Conservation (phyloP, 192 early-diverging fungal species). For the Coemansia sp. region DNA sequence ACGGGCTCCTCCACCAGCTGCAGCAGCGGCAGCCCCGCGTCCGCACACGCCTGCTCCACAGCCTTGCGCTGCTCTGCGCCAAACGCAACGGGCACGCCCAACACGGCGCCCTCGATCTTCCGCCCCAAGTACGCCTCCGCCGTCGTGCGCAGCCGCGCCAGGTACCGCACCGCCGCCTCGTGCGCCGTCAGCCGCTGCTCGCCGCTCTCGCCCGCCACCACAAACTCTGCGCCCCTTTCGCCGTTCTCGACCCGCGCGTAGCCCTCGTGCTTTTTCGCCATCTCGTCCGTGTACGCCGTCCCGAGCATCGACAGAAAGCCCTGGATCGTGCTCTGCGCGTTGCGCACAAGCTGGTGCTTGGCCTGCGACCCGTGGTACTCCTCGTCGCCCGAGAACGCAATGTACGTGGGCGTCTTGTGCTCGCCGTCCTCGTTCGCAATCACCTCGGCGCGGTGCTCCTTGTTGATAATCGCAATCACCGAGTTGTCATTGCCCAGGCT, state of each 20-base stretch:
- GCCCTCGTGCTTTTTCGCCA: conserved; percentile 40
- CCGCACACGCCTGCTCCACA: conserved; percentile 62
- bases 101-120: conserved; percentile 74
- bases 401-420: conserved; percentile 89
- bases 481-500: conserved; percentile 84
- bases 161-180: conserved; percentile 76
- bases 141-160: conserved; percentile 77
- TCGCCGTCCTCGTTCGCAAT: conserved; percentile 99
- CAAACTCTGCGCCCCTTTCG: conserved; percentile 60
- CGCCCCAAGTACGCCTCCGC: conserved; percentile 86
- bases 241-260: conserved; percentile 58
- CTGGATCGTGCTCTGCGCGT: conserved; percentile 86
- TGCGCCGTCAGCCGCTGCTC: conserved; percentile 62
- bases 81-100: conserved; percentile 88
- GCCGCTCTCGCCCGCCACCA: conserved; percentile 61
- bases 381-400: conserved; percentile 90
- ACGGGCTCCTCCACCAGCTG: conserved; percentile 87
- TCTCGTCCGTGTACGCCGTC: conserved; percentile 27
- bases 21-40: conserved; percentile 76
- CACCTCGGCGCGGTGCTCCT: conserved; percentile 69
- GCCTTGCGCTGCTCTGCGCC: conserved; percentile 67
- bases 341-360: conserved; percentile 80
- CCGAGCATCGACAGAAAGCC: conserved; percentile 88
- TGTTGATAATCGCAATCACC: conserved; percentile 81
- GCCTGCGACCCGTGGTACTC: conserved; percentile 79